These are phyloP conservation scores for Sugiyamaella marilandica DNA, from an alignment of 805 yeast species.

Conservation along the genomic window DNA sequence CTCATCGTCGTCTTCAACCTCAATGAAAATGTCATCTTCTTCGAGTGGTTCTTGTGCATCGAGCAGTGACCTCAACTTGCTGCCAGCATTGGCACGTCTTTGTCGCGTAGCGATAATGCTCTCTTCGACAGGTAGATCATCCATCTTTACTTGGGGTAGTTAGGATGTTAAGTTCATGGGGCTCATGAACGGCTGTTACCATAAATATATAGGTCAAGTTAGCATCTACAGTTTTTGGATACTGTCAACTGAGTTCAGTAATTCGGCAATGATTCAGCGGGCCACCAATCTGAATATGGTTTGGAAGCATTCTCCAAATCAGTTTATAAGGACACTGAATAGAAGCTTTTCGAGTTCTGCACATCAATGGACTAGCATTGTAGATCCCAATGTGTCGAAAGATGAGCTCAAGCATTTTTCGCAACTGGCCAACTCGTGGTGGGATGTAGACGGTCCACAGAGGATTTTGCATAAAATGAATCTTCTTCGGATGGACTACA, in stretches of 20 bases:
- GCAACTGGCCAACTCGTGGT: conserved; percentile 91
- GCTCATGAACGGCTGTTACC: neutral
- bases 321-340: neutral
- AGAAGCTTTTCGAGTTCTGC: neutral
- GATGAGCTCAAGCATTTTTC: conserved; percentile 80
- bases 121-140: conserved; percentile 37
- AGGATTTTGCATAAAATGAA: conserved; percentile 94
- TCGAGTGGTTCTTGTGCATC: conserved; percentile 61
- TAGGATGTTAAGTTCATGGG: neutral
- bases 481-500: conserved; percentile 79
- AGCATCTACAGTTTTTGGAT: too few species aligned
- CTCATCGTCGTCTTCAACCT: conserved; percentile 39
- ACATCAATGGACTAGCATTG: neutral
- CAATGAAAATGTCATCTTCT: conserved; percentile 60
- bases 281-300: too few species aligned
- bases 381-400: conserved; percentile 23
- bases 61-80: conserved; percentile 65
- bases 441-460: conserved; percentile 94
- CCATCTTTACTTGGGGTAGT: conserved; percentile 1
- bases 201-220: too few species aligned
- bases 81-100: conserved; percentile 87
- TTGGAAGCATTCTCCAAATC: too few species aligned
- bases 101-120: conserved; percentile 69
- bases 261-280: too few species aligned
- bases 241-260: too few species aligned